phyloP scores from a whole-genome alignment of 1,284 basidiomycete species.

The Hymenochaete sp. region DNA sequence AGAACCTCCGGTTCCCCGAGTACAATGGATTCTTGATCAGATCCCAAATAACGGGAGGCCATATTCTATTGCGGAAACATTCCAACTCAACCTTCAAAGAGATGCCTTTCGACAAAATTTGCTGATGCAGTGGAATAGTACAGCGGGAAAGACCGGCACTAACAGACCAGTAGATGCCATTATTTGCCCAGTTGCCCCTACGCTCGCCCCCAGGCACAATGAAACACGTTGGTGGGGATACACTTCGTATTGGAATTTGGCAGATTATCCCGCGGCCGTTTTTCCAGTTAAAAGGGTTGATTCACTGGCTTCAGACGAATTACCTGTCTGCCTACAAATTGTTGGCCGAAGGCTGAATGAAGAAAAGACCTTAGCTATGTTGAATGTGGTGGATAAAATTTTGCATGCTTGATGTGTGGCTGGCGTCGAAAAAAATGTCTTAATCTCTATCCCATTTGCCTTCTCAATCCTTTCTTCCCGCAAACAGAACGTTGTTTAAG shows the following conservation, averaged over 20 bases:
- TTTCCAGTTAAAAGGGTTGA: slow-evolving; percentile 39
- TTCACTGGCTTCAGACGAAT: slow-evolving; percentile 29
- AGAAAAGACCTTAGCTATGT: slow-evolving; percentile 38
- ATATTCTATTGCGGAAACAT: slow-evolving; percentile 34
- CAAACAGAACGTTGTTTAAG: neutral
- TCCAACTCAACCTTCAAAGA: slow-evolving; percentile 37
- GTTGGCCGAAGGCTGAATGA: slow-evolving; percentile 42
- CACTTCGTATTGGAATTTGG: slow-evolving; percentile 47
- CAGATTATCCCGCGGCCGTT: slow-evolving; percentile 44
- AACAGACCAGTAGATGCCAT: slow-evolving; percentile 48
- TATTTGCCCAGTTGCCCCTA: slow-evolving; percentile 44
- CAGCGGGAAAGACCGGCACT: slow-evolving; percentile 32
- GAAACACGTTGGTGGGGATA: slow-evolving; percentile 45
- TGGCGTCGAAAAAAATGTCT: neutral
- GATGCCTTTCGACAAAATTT: slow-evolving; percentile 35
- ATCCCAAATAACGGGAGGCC: slow-evolving; percentile 29
- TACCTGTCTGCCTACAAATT: slow-evolving; percentile 39
- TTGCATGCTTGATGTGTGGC: too few relatives aligned
- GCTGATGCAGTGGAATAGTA: slow-evolving; percentile 47
- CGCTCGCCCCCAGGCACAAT: slow-evolving; percentile 43
- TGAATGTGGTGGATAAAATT: slow-evolving; percentile 38
- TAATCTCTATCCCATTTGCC: too few relatives aligned
- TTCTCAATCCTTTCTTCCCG: too few relatives aligned
- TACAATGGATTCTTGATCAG: slow-evolving; percentile 41
- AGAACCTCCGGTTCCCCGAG: slow-evolving; percentile 36